Base-by-base conservation (phyloP, 148 eudicot genomes). In the Salicornia ramosissima region DNA sequence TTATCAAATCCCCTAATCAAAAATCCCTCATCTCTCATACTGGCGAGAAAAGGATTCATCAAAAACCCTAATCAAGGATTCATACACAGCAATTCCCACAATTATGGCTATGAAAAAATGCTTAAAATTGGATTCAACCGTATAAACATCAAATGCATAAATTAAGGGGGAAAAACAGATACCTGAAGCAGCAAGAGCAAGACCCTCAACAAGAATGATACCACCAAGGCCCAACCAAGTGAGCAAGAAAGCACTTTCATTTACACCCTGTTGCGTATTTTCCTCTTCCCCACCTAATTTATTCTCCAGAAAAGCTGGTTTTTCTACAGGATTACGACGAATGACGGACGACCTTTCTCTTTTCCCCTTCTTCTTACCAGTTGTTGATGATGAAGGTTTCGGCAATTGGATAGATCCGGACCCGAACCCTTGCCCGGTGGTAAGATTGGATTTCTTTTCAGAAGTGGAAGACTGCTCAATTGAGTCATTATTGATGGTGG, bases 101-200 rank as follows among this genome's bases (percentile, higher is more conserved):
- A 39, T 21, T 12, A 62, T 39, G 13, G 4, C 12, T 10, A 39
- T 2, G n/a, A 36, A 4, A 19, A 39, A 21, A 24, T 40, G 5
- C 10, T 31, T 26, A 19, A 61, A 49, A 51, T 34, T n/a, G n/a
- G n/a, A n/a, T n/a, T n/a, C n/a, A n/a, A n/a, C n/a, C n/a, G n/a
- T 5, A 19, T 19, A 69, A 52, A 5, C 14, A 30, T 22, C 26
- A 10, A 54, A 10, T 21, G 21, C 5, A 26, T 16, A 71, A 25
- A 28, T 16, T 26, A 16, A 21, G 0, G 5, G 31, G 4, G 25
- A 26, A 39, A 22, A 14, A 18, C 8, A 26, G 18, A 56, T 80
- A 92, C 97, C 97, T 78, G 97, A 91, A 5, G 87, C 81, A 52
- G 97, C 83, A 74, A 91, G 89, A 81, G 80, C 74, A 69, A 91